These are phyloP conservation scores for Fusarium nurragi DNA, from an alignment of 2,329 filamentous ascomycete species.

Conservation along the genomic window DNA sequence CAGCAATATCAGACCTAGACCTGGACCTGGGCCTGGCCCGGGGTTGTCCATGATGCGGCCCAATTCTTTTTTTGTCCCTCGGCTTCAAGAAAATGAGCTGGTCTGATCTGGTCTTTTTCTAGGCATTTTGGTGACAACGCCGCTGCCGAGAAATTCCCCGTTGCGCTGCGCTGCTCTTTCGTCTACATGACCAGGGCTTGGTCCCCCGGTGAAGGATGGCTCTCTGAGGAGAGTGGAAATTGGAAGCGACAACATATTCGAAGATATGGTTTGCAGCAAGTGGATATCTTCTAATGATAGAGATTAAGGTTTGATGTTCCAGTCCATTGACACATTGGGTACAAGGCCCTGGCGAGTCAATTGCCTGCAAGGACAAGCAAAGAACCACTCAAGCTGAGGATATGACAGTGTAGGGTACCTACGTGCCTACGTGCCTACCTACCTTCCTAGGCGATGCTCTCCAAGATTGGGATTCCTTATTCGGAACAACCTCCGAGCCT, in stretches of 20 bases:
- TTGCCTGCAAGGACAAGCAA: slow-evolving; percentile 23
- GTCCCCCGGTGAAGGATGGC: neutral
- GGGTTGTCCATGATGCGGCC: slow-evolving; percentile 25
- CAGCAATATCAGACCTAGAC: slow-evolving; percentile 10
- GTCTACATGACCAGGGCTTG: slow-evolving; percentile 11
- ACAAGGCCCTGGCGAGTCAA: neutral
- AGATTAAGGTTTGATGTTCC: slow-evolving; percentile 17
- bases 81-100: slow-evolving; percentile 21
- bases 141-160: slow-evolving; percentile 30
- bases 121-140: slow-evolving; percentile 22
- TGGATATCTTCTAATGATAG: slow-evolving; percentile 4
- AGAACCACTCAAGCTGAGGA: slow-evolving; percentile 15
- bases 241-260: slow-evolving; percentile 17
- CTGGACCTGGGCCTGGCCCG: neutral
- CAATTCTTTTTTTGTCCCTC: slow-evolving; percentile 22
- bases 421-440: neutral
- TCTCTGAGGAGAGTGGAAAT: slow-evolving; percentile 10
- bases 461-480: slow-evolving; percentile 31
- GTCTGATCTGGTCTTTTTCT: slow-evolving; percentile 14
- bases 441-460: neutral
- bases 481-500: slow-evolving; percentile 27
- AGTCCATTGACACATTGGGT: slow-evolving; percentile 1
- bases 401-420: neutral
- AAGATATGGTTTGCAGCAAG: slow-evolving; percentile 6
- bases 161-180: slow-evolving; percentile 7